Evolutionary conservation across 352 stramenopile species (phyloP).

Genomic region (Globisporangium nagaii): DNA sequence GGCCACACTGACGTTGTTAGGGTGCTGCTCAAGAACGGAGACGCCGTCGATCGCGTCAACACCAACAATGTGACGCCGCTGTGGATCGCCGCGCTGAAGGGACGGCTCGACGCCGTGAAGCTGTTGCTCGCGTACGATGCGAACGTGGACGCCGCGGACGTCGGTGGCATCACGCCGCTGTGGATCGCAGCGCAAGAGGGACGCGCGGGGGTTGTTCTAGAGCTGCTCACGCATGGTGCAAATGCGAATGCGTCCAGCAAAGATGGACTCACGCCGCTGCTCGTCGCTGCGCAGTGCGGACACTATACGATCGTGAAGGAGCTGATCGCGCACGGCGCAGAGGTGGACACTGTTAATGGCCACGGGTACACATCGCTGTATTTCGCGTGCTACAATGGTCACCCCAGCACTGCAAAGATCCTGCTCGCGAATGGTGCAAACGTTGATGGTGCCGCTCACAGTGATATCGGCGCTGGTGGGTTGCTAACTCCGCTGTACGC

Average conservation of each 20-base stretch:
- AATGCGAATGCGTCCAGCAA: not conserved
- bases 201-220: not conserved
- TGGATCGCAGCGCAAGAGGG: not conserved
- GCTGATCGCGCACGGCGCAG: not conserved
- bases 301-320: not conserved
- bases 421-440: not conserved
- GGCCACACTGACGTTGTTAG: not conserved
- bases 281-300: not conserved
- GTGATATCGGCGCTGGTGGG: not conserved
- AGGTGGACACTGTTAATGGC: not conserved
- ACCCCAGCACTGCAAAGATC: not conserved
- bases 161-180: not conserved
- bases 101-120: not conserved
- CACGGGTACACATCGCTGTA: not conserved
- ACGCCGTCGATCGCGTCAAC: not conserved
- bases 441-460: not conserved
- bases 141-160: not conserved
- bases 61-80: conserved; percentile 3
- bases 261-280: not conserved
- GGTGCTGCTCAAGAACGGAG: not conserved
- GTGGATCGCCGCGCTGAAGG: conserved; percentile 2
- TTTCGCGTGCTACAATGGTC: not conserved
- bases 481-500: not conserved
- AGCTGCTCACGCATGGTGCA: not conserved
- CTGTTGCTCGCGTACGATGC: not conserved